These are phyloP conservation scores for Trametes sanguinea DNA, from an alignment of 768 basidiomycete species.

Conservation along the genomic window DNA sequence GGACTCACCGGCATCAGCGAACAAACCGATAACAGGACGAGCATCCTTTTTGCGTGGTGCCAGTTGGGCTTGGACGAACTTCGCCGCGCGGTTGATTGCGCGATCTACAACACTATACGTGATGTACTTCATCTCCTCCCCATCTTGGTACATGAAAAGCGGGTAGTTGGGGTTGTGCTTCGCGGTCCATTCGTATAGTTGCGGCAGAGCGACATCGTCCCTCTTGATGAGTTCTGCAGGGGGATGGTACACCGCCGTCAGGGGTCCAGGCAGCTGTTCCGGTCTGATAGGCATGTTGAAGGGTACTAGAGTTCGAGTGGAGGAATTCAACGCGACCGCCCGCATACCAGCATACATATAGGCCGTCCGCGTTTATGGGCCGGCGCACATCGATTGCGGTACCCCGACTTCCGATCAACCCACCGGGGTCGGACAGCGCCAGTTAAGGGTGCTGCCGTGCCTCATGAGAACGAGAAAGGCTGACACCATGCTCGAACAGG, in stretches of 20 bases:
- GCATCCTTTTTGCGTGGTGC: background rate
- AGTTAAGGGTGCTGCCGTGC: background rate
- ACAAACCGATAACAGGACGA: conserved; percentile 29
- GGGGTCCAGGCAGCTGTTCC: background rate
- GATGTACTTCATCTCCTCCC: conserved; percentile 20
- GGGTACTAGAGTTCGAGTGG: background rate
- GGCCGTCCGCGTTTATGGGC: background rate
- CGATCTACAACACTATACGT: conserved; percentile 29
- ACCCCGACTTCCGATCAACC: background rate
- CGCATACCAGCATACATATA: background rate
- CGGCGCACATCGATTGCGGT: background rate
- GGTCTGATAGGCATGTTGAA: background rate
- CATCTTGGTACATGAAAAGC: conserved; percentile 31
- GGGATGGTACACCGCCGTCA: background rate
- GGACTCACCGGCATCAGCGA: conserved; percentile 16
- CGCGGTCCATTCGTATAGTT: conserved; percentile 40
- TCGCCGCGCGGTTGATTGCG: conserved; percentile 31
- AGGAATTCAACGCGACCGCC: background rate
- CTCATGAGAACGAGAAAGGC: background rate
- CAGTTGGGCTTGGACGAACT: conserved; percentile 11
- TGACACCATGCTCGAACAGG: background rate
- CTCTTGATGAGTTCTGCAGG: background rate
- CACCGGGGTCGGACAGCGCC: background rate
- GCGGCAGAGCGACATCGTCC: conserved; percentile 32
- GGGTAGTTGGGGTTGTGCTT: conserved; percentile 36